Evolutionary conservation across 1,284 basidiomycete genomes (phyloP).

Genomic region (Grifola frondosa): DNA sequence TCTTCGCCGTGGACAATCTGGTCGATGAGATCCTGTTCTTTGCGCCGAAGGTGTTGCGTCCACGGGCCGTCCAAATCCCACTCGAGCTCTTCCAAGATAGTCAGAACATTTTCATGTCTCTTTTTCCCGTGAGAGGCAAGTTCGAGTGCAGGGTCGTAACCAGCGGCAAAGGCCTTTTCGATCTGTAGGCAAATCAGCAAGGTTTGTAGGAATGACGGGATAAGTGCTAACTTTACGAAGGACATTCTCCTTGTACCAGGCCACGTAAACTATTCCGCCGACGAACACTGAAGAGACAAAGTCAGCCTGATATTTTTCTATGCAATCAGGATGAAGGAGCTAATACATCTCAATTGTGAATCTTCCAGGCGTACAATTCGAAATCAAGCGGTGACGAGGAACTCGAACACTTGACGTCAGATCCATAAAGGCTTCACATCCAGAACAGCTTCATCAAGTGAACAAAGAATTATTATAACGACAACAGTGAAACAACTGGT

Average conservation of each 20-base stretch:
- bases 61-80: constrained; percentile 42
- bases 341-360: too few relatives aligned
- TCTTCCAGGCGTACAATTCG: too few relatives aligned
- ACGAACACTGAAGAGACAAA: constrained; percentile 50
- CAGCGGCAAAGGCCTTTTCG: constrained; percentile 60
- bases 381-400: too few relatives aligned
- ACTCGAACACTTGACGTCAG: too few relatives aligned
- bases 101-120: constrained; percentile 20
- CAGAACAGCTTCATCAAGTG: too few relatives aligned
- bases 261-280: constrained; percentile 71
- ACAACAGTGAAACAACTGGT: too few relatives aligned
- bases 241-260: constrained; percentile 80
- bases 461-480: too few relatives aligned
- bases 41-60: constrained; percentile 64
- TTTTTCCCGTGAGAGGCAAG: constrained; percentile 50
- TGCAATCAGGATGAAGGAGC: too few relatives aligned
- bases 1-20: constrained; percentile 74
- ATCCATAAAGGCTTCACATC: too few relatives aligned
- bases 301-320: too few relatives aligned
- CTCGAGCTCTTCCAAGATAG: constrained; percentile 35
- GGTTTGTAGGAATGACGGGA: neutral
- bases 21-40: constrained; percentile 77
- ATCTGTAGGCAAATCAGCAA: constrained; percentile 41
- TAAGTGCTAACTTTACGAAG: constrained; percentile 59
- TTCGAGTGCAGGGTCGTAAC: constrained; percentile 80